Percentiles rank a stretch among this genome's conserved stretches.
Conservation (phyloP, 768 basidiomycete genomes). For the Tephrocybe sp. region DNA sequence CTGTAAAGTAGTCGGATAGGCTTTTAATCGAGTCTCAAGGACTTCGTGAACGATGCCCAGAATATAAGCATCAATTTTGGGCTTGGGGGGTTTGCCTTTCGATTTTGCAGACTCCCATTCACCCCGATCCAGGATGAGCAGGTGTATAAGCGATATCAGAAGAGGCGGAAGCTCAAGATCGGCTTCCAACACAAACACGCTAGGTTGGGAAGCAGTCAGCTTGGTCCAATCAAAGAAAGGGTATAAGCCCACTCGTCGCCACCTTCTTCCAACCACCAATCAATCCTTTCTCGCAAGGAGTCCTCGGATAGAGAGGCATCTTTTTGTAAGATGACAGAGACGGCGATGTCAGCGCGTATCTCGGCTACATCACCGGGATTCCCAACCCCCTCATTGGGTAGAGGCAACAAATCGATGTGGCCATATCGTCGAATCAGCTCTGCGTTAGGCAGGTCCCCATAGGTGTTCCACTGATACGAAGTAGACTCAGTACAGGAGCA, state of each 20-base stretch:
- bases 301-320: slow-evolving; percentile 20
- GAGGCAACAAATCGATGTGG: slow-evolving; percentile 76
- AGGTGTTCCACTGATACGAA: slow-evolving; percentile 82
- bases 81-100: slow-evolving; percentile 76
- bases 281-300: slow-evolving; percentile 61
- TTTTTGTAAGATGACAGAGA: slow-evolving; percentile 36
- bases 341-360: slow-evolving; percentile 68
- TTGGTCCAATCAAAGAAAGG: slow-evolving; percentile 1
- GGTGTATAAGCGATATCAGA: slow-evolving; percentile 62
- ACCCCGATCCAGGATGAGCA: slow-evolving; percentile 53
- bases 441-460: slow-evolving; percentile 89
- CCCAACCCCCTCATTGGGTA: slow-evolving; percentile 49
- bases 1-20: slow-evolving; percentile 61
- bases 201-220: slow-evolving; percentile 21
- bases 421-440: slow-evolving; percentile 95
- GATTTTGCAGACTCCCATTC: slow-evolving; percentile 61
- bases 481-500: slow-evolving; percentile 8
- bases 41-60: slow-evolving; percentile 49
- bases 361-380: slow-evolving; percentile 85
- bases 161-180: slow-evolving; percentile 52
- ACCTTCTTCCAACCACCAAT: slow-evolving; percentile 92
- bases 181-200: slow-evolving; percentile 56
- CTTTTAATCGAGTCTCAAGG: slow-evolving; percentile 46
- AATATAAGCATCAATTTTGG: slow-evolving; percentile 50
- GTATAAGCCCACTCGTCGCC: slow-evolving; percentile 75